A percentile compares a stretch with the other conserved stretches of the same genome.
Conservation (phyloP, 2,329 filamentous ascomycete species). For the Colletotrichum trifolii region DNA sequence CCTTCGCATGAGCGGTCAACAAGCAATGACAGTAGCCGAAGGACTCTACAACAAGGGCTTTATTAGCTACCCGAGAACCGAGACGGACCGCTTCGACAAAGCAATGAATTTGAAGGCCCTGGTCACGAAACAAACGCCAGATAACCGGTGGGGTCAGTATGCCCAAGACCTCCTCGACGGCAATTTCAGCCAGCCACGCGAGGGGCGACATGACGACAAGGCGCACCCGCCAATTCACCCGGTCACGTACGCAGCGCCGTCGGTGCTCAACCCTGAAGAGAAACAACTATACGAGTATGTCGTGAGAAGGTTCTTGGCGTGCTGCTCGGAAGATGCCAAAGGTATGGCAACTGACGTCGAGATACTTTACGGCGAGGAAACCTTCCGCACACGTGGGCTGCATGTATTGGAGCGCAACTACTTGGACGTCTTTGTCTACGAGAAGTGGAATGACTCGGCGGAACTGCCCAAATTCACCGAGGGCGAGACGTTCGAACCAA, state of each 20-base stretch:
- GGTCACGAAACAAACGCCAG: conserved; percentile 84
- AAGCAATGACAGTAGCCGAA: conserved; percentile 90
- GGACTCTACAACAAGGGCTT: conserved; percentile 91
- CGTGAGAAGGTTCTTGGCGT: conserved; percentile 89
- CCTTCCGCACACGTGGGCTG: conserved; percentile 84
- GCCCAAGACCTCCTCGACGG: conserved; percentile 80
- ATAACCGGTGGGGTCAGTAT: conserved; percentile 81
- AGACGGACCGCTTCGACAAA: conserved; percentile 94
- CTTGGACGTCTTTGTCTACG: conserved; percentile 94
- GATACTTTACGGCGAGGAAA: conserved; percentile 84
- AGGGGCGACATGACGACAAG: conserved; percentile 91
- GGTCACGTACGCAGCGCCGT: conserved; percentile 81
- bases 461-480: conserved; percentile 82
- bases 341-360: conserved; percentile 88
- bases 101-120: conserved; percentile 86
- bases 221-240: conserved; percentile 98
- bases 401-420: conserved; percentile 91
- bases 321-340: conserved; percentile 93
- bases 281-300: conserved; percentile 91
- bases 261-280: conserved; percentile 74
- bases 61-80: conserved; percentile 97
- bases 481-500: conserved; percentile 87
- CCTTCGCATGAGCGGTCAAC: conserved; percentile 89
- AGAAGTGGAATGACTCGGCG: conserved; percentile 92
- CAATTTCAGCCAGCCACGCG: conserved; percentile 82